A percentile compares a stretch with the other conserved stretches of the same genome.
Conservation (phyloP, 2,329 filamentous ascomycete genomes). For the Pestalotiopsis sp. region DNA sequence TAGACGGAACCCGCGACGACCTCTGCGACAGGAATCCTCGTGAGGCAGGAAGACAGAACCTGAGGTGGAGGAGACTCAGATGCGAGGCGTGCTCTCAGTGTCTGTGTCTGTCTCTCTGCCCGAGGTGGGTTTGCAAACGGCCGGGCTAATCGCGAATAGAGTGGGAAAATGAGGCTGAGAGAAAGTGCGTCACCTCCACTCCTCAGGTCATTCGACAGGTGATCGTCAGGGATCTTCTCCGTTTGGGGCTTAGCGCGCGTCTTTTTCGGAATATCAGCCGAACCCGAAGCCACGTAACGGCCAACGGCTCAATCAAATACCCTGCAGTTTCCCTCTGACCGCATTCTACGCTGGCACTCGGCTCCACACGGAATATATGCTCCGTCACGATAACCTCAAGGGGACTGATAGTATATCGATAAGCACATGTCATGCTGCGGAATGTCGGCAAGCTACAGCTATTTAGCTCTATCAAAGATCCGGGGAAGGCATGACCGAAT, state of each 20-base stretch:
- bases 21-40: neutral
- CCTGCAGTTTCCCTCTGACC: neutral
- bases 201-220: neutral
- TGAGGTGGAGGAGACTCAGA: neutral
- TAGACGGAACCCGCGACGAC: neutral
- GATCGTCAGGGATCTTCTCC: conserved; percentile 1
- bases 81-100: neutral
- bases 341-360: neutral
- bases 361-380: neutral
- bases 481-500: neutral
- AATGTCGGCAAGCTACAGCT: neutral
- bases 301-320: neutral
- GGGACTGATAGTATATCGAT: neutral
- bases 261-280: conserved; percentile 3
- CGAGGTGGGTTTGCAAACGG: neutral
- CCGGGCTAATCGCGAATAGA: neutral
- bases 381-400: conserved; percentile 5
- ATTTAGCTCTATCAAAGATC: neutral
- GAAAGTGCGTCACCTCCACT: conserved; percentile 3
- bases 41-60: neutral
- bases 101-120: neutral
- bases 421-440: neutral
- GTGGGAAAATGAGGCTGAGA: conserved; percentile 2
- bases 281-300: conserved; percentile 1
- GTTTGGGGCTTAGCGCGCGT: neutral